Base-by-base conservation (phyloP, 228 moss, liverwort and hornwort species). In the Sphagnum magellanicum region DNA sequence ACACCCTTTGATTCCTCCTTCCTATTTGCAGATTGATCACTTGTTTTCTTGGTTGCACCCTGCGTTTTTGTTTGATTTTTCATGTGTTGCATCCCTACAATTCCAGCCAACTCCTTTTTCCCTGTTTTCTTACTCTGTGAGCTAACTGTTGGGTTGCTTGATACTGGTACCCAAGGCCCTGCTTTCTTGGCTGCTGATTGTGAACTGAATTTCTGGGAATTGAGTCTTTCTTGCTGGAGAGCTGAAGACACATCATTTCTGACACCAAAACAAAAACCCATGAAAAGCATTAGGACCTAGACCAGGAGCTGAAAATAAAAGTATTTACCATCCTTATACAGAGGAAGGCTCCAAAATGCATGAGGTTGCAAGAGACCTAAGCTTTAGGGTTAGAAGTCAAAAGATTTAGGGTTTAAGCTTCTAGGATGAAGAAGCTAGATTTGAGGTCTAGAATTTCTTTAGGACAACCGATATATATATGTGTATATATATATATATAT, bases 51-150 rank as follows among this genome's bases (percentile, higher is more conserved):
- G 65, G 73, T 59, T 67, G 62, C 67, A 50, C 76, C 70, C 4
- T 74, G 79, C 10, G 5, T 63, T 50, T 46, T 50, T 9, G 68
- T 78, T 32, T 50, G 53, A 48, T 67, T 6, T 15, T 16, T 79
- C 60, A 62, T 79, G 67, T 80, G 52, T 75, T 83, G 51, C 59
- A 48, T 4, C 65, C 53, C 9, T 60, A 63, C 17, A 47, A 64
- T 66, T 81, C 83, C 80, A 72, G 61, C 66, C 17, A 47, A 64
- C 63, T 81, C 83, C 80, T 74, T 87, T 70, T 57, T 78, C 6
- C 50, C 7, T 8, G 64, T 63, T 57, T 76, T 75, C 53, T 83
- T 86, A 50, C 70, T 75, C n/a, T 65, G 53, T 65, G 85, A 79
- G 66, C 75, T 81, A 53, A 66, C 52, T 46, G 77, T 77, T 15